Evolutionary conservation across 129 eudicot genomes (phyloP), one percentile per base, ranked within the genome.

Genomic region (Flaveria linearis): DNA sequence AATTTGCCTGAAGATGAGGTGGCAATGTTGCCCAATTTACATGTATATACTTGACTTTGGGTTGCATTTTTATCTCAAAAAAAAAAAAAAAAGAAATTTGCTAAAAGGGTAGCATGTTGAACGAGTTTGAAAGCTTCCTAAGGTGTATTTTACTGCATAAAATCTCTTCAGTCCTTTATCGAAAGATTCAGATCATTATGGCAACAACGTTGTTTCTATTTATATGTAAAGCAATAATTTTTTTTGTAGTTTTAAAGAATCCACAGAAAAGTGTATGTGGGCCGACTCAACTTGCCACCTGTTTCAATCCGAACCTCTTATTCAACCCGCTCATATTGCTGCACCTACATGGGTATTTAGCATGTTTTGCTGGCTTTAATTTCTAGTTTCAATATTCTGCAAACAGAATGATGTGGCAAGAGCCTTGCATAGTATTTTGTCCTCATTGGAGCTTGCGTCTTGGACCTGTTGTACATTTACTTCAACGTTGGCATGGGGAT

Each of bases 371-470:
- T 3, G 14, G 26, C 14, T 50, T 46, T 77, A 26, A 39, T 25
- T 25, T 49, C 13, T 69, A 7, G n/a, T 73, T 63, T 55, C 15
- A 30, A 20, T 47, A 25, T 36, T 74, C 12, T 80, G 63, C 42
- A 33, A n/a, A 47, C 82, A 90, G 98, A 49, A 88, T 72, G 71
- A 82, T 70, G 79, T 94, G 99, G 99, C 93, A 83, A 86, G 99
- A 94, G 68, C 99, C 99, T 45, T 94, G 99, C 83, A 83, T 94
- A 72, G 93, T 94, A 52, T 56, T 94, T 76, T 87, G 93, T 85
- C 93, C 99, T 77, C 99, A 94, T 80, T 94, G 97, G 93, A 94
- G 93, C 87, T 86, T 94, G 71, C 86, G 96, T 36, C 86, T 91
- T 79, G 98, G 98, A 60, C 93, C 98, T 80, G 87, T 69, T 72